Evolutionary conservation across 306 rosid species (phyloP).

Genomic region (Senna siamea): DNA sequence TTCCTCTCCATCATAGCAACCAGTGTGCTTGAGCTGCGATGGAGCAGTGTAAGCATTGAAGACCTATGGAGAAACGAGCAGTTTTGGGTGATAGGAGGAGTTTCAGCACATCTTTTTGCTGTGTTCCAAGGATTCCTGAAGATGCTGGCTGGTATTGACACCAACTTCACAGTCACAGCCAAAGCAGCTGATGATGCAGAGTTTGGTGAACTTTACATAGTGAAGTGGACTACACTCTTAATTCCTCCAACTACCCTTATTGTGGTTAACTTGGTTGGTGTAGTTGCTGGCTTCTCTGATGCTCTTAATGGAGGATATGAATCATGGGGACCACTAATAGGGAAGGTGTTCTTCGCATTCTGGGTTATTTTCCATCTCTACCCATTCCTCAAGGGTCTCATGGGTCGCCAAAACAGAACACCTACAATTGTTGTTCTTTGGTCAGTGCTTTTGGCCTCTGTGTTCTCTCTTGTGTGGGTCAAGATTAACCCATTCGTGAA

Average conservation of each 20-base stretch:
- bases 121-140: conserved; percentile 94
- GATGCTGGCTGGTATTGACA: conserved; percentile 89
- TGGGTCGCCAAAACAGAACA: conserved; percentile 96
- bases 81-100: conserved; percentile 98
- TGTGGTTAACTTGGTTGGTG: conserved; percentile 86
- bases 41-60: conserved; percentile 91
- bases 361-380: conserved; percentile 97
- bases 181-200: conserved; percentile 88
- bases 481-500: conserved; percentile 83
- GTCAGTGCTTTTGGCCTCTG: conserved; percentile 94
- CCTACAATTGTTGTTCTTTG: conserved; percentile 93
- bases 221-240: conserved; percentile 94
- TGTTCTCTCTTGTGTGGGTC: conserved; percentile 95
- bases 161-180: conserved; percentile 93
- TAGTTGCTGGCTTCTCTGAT: conserved; percentile 96
- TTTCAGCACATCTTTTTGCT: conserved; percentile 95
- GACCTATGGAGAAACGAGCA: conserved; percentile 95
- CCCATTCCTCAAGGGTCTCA: conserved; percentile 97
- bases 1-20: conserved; percentile 84
- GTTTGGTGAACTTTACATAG: conserved; percentile 84
- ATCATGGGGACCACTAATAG: conserved; percentile 96
- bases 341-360: conserved; percentile 91
- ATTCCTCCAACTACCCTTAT: conserved; percentile 92
- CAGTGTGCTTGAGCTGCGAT: conserved; percentile 83
- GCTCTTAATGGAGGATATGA: conserved; percentile 92